Conservation (phyloP, 148 eudicot species). For the Oxyria digyna region DNA sequence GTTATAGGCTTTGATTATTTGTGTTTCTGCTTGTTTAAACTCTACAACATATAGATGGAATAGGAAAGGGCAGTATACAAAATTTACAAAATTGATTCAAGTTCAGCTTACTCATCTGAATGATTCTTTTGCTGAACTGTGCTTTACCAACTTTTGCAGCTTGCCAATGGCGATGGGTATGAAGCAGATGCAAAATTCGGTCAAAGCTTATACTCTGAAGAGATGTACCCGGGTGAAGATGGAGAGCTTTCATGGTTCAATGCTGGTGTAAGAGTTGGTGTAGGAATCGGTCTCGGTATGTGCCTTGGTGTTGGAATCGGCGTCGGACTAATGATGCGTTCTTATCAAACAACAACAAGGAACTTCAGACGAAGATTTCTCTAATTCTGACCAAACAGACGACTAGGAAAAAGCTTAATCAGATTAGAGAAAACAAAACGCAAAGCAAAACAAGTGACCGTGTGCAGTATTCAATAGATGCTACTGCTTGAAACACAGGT, state of each 20-base stretch:
- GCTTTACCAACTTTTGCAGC: conserved; percentile 6
- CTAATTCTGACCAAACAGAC: not conserved
- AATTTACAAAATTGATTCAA: not conserved
- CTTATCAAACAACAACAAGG: conserved; percentile 21
- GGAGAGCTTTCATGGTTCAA: conserved; percentile 23
- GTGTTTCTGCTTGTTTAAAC: no score
- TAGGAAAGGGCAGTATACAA: no score
- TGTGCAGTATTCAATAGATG: not conserved
- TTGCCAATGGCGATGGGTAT: conserved; percentile 14
- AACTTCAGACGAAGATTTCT: conserved; percentile 19
- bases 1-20: no score
- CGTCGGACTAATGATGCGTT: conserved; percentile 22
- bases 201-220: conserved; percentile 14
- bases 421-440: not conserved
- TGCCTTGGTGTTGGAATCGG: conserved; percentile 23
- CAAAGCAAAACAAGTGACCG: not conserved
- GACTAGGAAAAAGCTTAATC: not conserved
- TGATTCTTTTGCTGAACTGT: not conserved
- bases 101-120: not conserved
- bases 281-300: conserved; percentile 25
- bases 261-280: conserved; percentile 26
- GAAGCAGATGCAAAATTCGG: conserved; percentile 16
- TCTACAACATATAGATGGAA: no score
- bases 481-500: not conserved
- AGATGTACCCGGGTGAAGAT: conserved; percentile 19